These are phyloP conservation scores for Rosa chinensis DNA, from an alignment of 306 rosid species.

Conservation along the genomic window DNA sequence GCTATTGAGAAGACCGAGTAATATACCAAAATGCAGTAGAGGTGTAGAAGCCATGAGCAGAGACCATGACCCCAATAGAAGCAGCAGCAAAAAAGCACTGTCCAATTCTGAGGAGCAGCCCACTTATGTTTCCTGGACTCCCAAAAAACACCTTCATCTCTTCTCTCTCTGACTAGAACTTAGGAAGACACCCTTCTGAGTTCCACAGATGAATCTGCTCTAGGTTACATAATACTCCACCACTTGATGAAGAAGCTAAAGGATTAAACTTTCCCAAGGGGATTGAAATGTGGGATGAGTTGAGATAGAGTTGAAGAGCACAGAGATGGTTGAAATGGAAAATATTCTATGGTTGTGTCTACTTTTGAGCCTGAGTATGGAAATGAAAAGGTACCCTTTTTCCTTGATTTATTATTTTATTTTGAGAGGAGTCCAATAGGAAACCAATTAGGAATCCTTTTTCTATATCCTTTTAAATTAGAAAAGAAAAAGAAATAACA, in stretches of 20 bases:
- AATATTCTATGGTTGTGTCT: not conserved
- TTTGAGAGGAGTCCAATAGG: not conserved
- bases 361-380: not conserved
- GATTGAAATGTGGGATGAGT: slow-evolving; percentile 8
- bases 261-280: slow-evolving; percentile 1
- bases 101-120: slow-evolving; percentile 38
- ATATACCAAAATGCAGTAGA: slow-evolving; percentile 47
- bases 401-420: not conserved
- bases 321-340: slow-evolving; percentile 6
- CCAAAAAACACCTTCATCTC: slow-evolving; percentile 38
- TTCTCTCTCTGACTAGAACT: not conserved
- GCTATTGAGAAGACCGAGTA: not conserved
- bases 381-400: not conserved
- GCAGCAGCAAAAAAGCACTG: slow-evolving; percentile 46
- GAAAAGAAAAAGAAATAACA: not conserved
- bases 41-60: slow-evolving; percentile 45
- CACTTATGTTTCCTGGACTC: slow-evolving; percentile 44
- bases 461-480: too few species aligned
- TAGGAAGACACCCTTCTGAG: not conserved
- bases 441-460: not conserved
- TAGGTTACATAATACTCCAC: slow-evolving; percentile 6
- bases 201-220: not conserved
- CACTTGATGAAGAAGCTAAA: not conserved
- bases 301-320: not conserved
- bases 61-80: slow-evolving; percentile 42